These are phyloP conservation scores for Apiospora kogelbergensis DNA, from an alignment of 2,329 filamentous ascomycete species.

Conservation along the genomic window DNA sequence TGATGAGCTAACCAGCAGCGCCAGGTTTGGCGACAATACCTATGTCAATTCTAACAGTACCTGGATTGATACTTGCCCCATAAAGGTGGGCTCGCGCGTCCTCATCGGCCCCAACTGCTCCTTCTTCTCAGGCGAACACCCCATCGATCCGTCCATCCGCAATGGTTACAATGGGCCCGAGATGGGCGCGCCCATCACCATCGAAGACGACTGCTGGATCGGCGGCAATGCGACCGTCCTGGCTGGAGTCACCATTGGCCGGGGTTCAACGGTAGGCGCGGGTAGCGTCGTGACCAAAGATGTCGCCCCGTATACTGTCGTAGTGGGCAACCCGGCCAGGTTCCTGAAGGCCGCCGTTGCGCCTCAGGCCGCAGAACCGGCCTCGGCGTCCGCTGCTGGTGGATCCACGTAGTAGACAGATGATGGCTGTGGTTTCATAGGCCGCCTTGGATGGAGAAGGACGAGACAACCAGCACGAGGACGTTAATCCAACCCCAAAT, in stretches of 20 bases:
- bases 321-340: conserved; percentile 67
- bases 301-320: conserved; percentile 62
- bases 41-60: conserved; percentile 75
- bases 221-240: conserved; percentile 71
- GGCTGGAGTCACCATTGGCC: conserved; percentile 76
- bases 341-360: conserved; percentile 40
- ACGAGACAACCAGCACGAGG: conserved; percentile 78
- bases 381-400: neutral
- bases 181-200: conserved; percentile 67
- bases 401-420: neutral
- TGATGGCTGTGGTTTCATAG: conserved; percentile 50
- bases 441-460: conserved; percentile 89
- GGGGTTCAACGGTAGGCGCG: conserved; percentile 72
- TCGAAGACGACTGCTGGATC: conserved; percentile 82
- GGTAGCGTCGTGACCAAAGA: conserved; percentile 82
- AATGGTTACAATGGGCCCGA: conserved; percentile 78
- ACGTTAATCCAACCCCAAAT: conserved; percentile 86
- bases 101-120: conserved; percentile 77
- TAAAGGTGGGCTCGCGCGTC: conserved; percentile 75
- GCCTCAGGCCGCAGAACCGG: neutral
- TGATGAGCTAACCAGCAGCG: conserved; percentile 14
- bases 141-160: conserved; percentile 70
- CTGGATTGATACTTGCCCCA: conserved; percentile 74
- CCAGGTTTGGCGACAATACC: conserved; percentile 64
- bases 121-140: conserved; percentile 75